Evolutionary conservation across 139 green algal genomes (phyloP), one percentile per base, ranked within the genome.

Genomic region (Haematococcus sp.): DNA sequence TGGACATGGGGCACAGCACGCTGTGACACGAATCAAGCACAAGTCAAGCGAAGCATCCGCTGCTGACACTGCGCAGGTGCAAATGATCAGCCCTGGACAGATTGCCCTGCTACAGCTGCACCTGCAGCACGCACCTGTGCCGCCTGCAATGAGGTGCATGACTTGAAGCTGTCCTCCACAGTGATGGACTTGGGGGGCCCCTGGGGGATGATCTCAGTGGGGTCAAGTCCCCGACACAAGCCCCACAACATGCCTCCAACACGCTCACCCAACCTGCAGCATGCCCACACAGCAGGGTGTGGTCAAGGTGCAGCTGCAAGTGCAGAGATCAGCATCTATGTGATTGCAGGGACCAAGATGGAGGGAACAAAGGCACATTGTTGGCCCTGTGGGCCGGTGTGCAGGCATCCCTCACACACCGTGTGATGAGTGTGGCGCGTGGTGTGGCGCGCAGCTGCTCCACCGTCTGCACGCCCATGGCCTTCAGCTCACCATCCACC

Each of bases 131-230:
- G 22, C 52, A 61, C 22, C 52, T 31, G 52, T 4, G 43, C 59
- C 2, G 44, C 76, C 9, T 17, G 1, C 59, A 25, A 51, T 58
- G 31, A 68, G 28, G 34, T 3, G 55, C 66, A 75, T 68, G 40
- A 55, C 22, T 71, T 59, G 58, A 73, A 75, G 17, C 22, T 66
- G 65, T 76, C 59, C 55, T 96, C 91, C 23, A 93, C 88, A 0
- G 85, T 94, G n/a, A 96, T 81, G n/a, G 65, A 78, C 75, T 93
- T 93, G 20, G 88, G 83, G 2, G 82, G 78, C 0, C 83, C 78
- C 17, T 61, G 34, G 40, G 40, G 40, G 7, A 49, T 11, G 7
- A 49, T 11, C 11, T 49, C 40, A 49, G 40, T 49, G 7, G 78
- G 43, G 75, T 96, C 91, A 3, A 75, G 23, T 13, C 84, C 84